Percentiles rank a stretch among this genome's conserved stretches.
Conservation (phyloP, 495 filamentous ascomycete genomes). For the Tuber indicum region DNA sequence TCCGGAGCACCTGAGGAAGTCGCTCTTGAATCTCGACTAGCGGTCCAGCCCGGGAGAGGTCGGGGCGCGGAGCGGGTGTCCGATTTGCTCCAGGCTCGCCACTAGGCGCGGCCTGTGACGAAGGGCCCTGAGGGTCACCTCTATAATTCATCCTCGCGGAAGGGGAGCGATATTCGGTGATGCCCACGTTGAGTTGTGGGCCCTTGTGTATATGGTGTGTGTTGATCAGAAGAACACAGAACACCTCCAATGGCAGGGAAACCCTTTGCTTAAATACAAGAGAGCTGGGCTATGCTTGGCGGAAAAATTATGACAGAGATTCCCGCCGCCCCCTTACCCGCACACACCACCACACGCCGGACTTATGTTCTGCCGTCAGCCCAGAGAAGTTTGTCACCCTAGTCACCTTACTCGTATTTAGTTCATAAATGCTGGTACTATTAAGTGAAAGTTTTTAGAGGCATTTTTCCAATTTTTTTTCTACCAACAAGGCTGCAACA, state of each 20-base stretch:
- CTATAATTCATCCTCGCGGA: neutral
- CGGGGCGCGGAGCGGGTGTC: rapidly evolving
- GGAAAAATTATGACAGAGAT: neutral
- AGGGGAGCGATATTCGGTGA: too few species aligned
- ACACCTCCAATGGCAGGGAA: too few species aligned
- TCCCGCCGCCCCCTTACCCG: neutral
- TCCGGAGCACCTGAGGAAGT: neutral
- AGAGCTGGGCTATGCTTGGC: neutral
- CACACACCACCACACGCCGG: neutral
- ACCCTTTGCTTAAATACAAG: neutral
- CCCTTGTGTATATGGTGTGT: too few species aligned
- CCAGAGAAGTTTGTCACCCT: neutral
- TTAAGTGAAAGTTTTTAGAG: neutral
- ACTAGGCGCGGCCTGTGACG: neutral
- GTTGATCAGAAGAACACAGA: too few species aligned
- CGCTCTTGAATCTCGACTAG: neutral
- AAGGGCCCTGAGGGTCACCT: neutral
- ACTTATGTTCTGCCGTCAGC: neutral
- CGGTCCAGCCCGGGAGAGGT: rapidly evolving
- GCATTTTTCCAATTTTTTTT: rapidly evolving
- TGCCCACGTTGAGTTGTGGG: too few species aligned
- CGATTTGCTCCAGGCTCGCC: too few species aligned
- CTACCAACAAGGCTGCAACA: neutral
- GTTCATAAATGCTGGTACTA: neutral
- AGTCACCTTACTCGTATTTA: neutral